phyloP scores from a whole-genome alignment of 441 rosid genomes.

The Populus hybrid region DNA sequence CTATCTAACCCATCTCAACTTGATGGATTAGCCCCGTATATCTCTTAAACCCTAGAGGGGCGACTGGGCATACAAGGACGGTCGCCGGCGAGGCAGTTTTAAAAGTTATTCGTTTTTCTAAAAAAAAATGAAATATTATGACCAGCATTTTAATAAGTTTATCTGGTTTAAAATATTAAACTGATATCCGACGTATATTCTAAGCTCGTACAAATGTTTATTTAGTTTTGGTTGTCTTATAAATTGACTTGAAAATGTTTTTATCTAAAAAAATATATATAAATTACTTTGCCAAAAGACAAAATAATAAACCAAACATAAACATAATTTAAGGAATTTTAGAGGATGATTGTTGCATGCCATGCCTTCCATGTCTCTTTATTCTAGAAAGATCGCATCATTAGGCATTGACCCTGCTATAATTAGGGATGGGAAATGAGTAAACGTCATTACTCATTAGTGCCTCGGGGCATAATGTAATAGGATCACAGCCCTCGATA shows the following conservation, averaged over 20 bases:
- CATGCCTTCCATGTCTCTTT: not conserved
- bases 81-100: not conserved
- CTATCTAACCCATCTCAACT: constrained; percentile 2
- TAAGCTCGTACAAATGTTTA: not conserved
- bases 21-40: not conserved
- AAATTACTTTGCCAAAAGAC: not conserved
- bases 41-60: not conserved
- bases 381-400: not conserved
- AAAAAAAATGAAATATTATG: not conserved
- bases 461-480: not conserved
- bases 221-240: not conserved
- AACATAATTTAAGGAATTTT: not conserved
- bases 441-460: not conserved
- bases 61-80: too few species aligned
- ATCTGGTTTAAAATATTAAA: not conserved
- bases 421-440: not conserved
- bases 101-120: not conserved
- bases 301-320: not conserved
- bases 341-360: not conserved
- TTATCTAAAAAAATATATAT: too few species aligned
- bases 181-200: not conserved
- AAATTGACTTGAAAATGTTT: not conserved
- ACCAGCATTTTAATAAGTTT: not conserved
- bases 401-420: not conserved
- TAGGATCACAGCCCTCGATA: not conserved